These are phyloP conservation scores for Massarina eburnea DNA, from an alignment of 2,329 filamentous ascomycete genomes.

Conservation along the genomic window DNA sequence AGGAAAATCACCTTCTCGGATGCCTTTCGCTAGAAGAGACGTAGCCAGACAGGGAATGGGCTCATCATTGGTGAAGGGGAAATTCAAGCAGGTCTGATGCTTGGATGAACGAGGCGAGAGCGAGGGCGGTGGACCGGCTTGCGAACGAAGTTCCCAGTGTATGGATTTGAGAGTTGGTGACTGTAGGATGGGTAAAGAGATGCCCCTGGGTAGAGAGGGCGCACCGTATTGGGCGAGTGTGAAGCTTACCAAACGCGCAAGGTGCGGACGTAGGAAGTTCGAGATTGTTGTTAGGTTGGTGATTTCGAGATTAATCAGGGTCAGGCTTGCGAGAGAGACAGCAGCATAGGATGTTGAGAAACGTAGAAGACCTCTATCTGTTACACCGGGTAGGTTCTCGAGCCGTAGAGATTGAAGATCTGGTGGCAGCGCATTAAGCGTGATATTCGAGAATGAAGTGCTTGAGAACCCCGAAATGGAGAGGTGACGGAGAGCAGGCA, in stretches of 20 bases:
- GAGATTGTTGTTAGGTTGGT: constrained; percentile 54
- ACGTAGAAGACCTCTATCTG: constrained; percentile 56
- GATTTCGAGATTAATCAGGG: constrained; percentile 58
- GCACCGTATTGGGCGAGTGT: constrained; percentile 55
- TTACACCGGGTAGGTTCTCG: constrained; percentile 58
- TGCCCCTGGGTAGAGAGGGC: constrained; percentile 48
- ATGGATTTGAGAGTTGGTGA: constrained; percentile 54
- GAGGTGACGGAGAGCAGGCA: constrained; percentile 57
- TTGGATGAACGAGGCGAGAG: constrained; percentile 8
- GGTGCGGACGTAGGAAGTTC: constrained; percentile 50
- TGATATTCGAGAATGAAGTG: constrained; percentile 58
- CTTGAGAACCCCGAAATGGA: constrained; percentile 57
- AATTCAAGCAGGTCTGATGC: constrained; percentile 5
- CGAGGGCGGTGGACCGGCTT: constrained; percentile 22
- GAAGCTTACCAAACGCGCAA: constrained; percentile 52
- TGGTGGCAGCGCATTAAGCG: constrained; percentile 54
- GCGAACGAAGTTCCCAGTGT: constrained; percentile 60
- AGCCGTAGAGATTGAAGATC: constrained; percentile 56
- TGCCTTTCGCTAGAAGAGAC: constrained; percentile 64
- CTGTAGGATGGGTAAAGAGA: constrained; percentile 50
- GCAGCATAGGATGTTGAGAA: constrained; percentile 53
- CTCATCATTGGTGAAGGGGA: constrained; percentile 24
- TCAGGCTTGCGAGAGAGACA: constrained; percentile 49
- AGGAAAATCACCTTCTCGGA: constrained; percentile 65
- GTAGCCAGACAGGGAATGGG: constrained; percentile 59